Evolutionary conservation across 768 basidiomycete species (phyloP), one percentile per base, ranked within the genome.

Genomic region (Krasilnikovozyma curviuscula): DNA sequence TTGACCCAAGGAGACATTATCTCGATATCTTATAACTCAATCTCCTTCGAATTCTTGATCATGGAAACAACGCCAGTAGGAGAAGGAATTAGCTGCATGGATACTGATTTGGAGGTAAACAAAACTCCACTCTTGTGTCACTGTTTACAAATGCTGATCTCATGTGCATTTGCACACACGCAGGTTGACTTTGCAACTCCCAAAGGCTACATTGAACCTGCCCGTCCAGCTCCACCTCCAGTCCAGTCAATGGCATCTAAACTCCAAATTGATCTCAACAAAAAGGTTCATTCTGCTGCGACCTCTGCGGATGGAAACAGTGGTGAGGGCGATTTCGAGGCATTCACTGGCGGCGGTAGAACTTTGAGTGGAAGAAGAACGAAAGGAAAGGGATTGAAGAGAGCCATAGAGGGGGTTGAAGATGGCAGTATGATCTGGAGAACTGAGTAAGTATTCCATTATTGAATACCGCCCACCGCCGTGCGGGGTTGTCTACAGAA

Each of bases 1-100:
- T 70, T 98, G 23, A 86, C 89, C 0, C 83, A 88, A 58, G 88
- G 88, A 37, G 93, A 98, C 61, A 91, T 93, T 53, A 84, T 99
- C 61, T 93, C 97, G 66, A 91, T 98, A 59, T 77, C 71, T n/a
- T 95, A 98, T 67, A 97, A 97, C 63, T 78, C 78, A 0, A 85
- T 99, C 58, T 73, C 85, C 19, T 97, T 99, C 62, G 84, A 88
- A 43, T 73, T 99, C 39, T 76, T 95, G 35, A 79, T 98, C 31
- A 93, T 97, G 85, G 91, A 97, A 65, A 61, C 59, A 14, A 75
- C 80, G 10, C 73, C 70, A 38, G 86, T 88, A 2, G 83, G 80
- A 18, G 76, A 76, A 49, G 91, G 88, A 7, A 95, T 99, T 57
- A 77, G 70, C 40, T 75, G 95, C 44, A 67, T 93, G 44, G 88